phyloP scores from a whole-genome alignment of 2,329 filamentous ascomycete genomes.

The Fusarium sp. region DNA sequence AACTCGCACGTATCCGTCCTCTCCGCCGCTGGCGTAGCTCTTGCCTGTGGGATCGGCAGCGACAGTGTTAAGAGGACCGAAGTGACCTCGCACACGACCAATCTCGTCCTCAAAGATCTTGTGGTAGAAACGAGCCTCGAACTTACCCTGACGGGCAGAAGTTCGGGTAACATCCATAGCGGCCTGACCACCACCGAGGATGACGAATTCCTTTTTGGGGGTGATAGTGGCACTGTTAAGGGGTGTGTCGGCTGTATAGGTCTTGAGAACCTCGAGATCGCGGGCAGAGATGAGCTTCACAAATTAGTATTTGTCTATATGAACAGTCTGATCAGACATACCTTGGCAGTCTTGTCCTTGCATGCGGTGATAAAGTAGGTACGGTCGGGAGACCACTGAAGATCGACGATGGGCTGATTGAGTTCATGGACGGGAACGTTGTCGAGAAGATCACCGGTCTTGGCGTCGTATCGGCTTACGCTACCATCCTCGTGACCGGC shows the following conservation, averaged over 20 bases:
- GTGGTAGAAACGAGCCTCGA: constrained; percentile 99
- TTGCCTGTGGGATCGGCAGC: constrained; percentile 92
- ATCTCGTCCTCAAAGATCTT: constrained; percentile 99
- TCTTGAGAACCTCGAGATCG: constrained; percentile 93
- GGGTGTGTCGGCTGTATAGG: constrained; percentile 90
- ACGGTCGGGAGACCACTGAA: constrained; percentile 93
- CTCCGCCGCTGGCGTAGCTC: constrained; percentile 93
- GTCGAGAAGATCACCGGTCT: constrained; percentile 86
- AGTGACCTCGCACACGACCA: constrained; percentile 95
- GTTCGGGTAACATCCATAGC: constrained; percentile 99
- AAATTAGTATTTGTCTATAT: constrained; percentile 19
- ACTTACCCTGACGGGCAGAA: constrained; percentile 94
- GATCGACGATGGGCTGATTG: constrained; percentile 85
- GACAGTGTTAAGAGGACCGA: constrained; percentile 96
- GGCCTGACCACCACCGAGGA: constrained; percentile 96
- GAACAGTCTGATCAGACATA: constrained; percentile 51
- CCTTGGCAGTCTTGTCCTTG: constrained; percentile 97
- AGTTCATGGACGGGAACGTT: constrained; percentile 88
- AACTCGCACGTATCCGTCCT: constrained; percentile 98
- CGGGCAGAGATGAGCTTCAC: constrained; percentile 80
- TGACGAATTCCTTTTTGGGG: constrained; percentile 96
- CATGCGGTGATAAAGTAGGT: constrained; percentile 98
- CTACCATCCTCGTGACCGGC: constrained; percentile 97
- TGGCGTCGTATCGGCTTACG: constrained; percentile 90
- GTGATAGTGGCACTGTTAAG: constrained; percentile 96